Evolutionary conservation across 225 moss, liverwort and hornwort species (phyloP), one percentile per base, ranked within the genome.

Genomic region (Pleurozium schreberi): DNA sequence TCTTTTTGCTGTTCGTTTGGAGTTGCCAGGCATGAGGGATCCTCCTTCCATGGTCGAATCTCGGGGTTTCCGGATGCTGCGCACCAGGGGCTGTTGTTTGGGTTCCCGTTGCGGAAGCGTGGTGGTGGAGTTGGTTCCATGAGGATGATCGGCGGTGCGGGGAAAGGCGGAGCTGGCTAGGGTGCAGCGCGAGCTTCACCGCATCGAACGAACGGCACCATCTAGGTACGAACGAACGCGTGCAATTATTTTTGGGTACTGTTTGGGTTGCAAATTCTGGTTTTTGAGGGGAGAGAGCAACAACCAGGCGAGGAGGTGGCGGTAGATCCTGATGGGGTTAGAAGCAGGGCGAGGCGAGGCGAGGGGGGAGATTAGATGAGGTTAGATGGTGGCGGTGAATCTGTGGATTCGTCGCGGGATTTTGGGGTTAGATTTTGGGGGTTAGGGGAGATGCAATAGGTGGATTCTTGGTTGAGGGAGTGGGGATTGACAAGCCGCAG

Each of bases 401-500:
- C 88, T 62, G 87, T 85, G 86, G 93, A 95, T 92, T 92, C 90
- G 88, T 91, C 90, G 92, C 88, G 91, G 47, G 87, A 76, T 68
- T 75, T 53, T 83, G 57, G 57, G 82, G 82, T 64, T 38, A 47
- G 82, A 49, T 64, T 82, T 75, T 25, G 70, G 65, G 89, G 53
- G 58, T 55, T 58, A 67, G 62, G 73, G 42, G 83, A 68, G 25
- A 84, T 20, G 60, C 33, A 38, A 23, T 13, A 71, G 57, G 80
- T 57, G 36, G 93, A 95, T 90, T 92, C 91, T 34, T 89, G 91
- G 91, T 88, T 68, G 93, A 94, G 86, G 88, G 95, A 93, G 85
- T 92, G 85, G 88, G 90, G 94, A 90, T 93, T 97, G 93, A 93
- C 93, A 19, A 82, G 85, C 90, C 95, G 87, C 89, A 96, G 95